phyloP scores from a whole-genome alignment of 2,329 filamentous ascomycete genomes.

The Elsinoe australis region DNA sequence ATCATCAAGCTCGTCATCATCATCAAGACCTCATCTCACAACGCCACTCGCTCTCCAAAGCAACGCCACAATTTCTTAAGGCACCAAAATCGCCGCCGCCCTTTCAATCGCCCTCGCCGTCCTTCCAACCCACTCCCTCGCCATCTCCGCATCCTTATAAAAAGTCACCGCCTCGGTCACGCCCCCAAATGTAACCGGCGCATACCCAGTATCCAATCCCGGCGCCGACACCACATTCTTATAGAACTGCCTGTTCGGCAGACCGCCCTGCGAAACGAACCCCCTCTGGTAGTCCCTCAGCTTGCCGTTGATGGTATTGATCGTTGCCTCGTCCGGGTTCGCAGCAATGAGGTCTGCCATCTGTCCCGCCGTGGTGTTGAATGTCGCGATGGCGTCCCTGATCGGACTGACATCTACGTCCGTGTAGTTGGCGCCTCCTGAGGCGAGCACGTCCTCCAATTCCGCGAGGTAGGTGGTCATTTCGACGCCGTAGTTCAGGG shows the following conservation, averaged over 20 bases:
- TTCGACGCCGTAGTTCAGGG: conserved; percentile 35
- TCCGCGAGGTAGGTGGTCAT: conserved; percentile 33
- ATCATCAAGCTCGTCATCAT: no score
- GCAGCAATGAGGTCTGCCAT: conserved; percentile 20
- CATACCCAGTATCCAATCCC: conserved; percentile 51
- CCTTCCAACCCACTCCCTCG: conserved; percentile 9
- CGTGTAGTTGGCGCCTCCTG: conserved; percentile 33
- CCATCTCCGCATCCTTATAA: conserved; percentile 4
- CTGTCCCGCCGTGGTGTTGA: conserved; percentile 42
- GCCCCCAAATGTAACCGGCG: conserved; percentile 59
- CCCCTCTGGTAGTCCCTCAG: conserved; percentile 40
- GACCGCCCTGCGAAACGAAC: conserved; percentile 40
- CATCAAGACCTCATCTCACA: no score
- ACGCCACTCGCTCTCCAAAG: no score
- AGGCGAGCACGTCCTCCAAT: conserved; percentile 38
- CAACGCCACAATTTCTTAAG: no score
- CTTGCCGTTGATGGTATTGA: conserved; percentile 38
- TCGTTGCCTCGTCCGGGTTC: conserved; percentile 22
- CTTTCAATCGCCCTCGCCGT: conserved; percentile 21
- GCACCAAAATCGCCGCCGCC: conserved; percentile 22
- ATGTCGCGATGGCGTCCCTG: conserved; percentile 29
- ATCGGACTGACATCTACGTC: conserved; percentile 33
- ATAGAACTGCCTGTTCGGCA: conserved; percentile 40
- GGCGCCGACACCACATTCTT: conserved; percentile 43
- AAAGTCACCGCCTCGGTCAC: conserved; percentile 44